Evolutionary conservation across 441 rosid genomes (phyloP).

Genomic region (Gossypium davidsonii): DNA sequence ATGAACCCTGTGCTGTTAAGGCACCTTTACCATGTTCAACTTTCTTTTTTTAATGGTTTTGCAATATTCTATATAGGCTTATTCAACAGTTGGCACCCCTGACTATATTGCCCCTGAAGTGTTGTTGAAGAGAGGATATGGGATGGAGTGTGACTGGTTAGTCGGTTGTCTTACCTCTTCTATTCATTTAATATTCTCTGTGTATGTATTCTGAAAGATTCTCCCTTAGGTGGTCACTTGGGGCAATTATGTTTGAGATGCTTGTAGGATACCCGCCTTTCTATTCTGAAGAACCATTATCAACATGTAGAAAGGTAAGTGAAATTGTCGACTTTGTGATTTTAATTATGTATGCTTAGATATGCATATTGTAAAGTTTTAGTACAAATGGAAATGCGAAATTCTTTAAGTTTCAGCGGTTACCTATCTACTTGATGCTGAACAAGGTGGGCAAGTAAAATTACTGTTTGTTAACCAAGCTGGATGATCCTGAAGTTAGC

Average conservation of each 20-base stretch:
- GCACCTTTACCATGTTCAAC: background rate
- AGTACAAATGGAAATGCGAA: background rate
- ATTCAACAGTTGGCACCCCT: conserved; percentile 66
- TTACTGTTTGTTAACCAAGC: background rate
- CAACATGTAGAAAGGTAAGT: conserved; percentile 57
- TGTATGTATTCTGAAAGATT: conserved; percentile 16
- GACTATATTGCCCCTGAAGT: conserved; percentile 73
- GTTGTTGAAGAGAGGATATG: conserved; percentile 63
- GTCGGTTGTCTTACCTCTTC: conserved; percentile 20
- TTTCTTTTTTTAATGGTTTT: conserved; percentile 6
- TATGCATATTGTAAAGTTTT: conserved; percentile 1
- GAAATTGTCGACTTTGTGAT: conserved; percentile 21
- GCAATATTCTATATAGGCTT: conserved; percentile 40
- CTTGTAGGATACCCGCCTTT: conserved; percentile 66
- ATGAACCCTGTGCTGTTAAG: background rate
- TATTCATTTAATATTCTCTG: conserved; percentile 5
- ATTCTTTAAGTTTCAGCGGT: background rate
- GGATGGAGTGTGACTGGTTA: conserved; percentile 69
- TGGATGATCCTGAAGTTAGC: background rate
- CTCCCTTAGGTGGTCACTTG: conserved; percentile 57
- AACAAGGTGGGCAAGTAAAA: background rate
- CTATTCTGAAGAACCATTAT: conserved; percentile 53
- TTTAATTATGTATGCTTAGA: conserved; percentile 2
- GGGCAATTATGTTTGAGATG: conserved; percentile 70
- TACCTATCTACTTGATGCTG: background rate